Evolutionary conservation across 257 asterid species (phyloP).

Genomic region (Nicotiana noctiflora): DNA sequence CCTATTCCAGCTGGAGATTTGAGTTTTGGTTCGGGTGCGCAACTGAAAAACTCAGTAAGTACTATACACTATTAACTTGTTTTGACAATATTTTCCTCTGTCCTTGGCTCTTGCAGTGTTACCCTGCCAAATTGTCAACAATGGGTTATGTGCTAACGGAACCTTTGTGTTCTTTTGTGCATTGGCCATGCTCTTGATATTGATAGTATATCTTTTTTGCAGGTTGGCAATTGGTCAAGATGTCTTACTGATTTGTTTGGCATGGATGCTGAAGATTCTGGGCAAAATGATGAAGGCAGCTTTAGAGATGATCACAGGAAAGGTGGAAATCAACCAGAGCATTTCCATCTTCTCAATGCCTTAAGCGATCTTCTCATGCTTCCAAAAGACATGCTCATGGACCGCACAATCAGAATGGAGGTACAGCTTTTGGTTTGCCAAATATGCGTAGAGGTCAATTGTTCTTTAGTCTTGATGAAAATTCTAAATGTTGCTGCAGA

Average conservation of each 20-base stretch:
- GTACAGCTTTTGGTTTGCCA: conserved; percentile 25
- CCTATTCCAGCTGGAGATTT: conserved; percentile 98
- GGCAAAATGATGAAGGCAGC: conserved; percentile 19
- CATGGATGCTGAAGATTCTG: conserved; percentile 31
- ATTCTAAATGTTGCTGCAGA: conserved; percentile 30
- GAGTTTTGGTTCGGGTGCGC: conserved; percentile 97
- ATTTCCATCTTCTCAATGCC: conserved; percentile 73
- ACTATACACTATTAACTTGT: neutral
- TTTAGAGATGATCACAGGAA: conserved; percentile 25
- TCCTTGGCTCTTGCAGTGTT: neutral
- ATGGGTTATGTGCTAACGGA: neutral
- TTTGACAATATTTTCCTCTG: neutral
- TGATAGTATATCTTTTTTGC: conserved; percentile 15
- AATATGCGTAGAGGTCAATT: neutral
- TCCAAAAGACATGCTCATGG: conserved; percentile 94
- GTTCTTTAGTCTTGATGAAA: neutral
- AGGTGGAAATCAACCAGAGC: conserved; percentile 36
- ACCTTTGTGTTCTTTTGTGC: neutral
- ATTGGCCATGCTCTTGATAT: neutral
- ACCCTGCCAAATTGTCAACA: neutral
- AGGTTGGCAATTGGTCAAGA: conserved; percentile 96
- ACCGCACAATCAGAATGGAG: conserved; percentile 74
- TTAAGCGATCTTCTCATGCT: conserved; percentile 95
- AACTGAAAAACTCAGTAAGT: conserved; percentile 82
- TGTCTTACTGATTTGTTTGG: conserved; percentile 60